Evolutionary conservation across 176 grass and related monocot species (phyloP).

Genomic region (Aegilops tauschii): DNA sequence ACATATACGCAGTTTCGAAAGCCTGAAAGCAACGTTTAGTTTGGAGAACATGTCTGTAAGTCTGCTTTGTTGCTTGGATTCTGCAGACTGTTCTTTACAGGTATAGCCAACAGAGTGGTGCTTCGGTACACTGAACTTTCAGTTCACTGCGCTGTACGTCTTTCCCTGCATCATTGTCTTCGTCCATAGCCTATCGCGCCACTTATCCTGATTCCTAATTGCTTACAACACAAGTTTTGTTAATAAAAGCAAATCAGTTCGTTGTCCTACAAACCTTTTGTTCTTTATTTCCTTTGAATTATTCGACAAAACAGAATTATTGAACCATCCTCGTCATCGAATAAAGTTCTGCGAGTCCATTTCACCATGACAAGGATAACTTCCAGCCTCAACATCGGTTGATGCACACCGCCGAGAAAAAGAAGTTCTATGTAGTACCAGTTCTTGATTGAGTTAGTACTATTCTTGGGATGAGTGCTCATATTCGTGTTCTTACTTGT

Average conservation of each 20-base stretch:
- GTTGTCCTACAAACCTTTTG: not conserved
- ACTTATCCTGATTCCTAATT: not conserved
- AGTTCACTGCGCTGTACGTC: not conserved
- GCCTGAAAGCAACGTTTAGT: not conserved
- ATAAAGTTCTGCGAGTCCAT: no score
- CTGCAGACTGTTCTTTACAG: not conserved
- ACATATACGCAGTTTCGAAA: not conserved
- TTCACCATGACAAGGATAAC: no score
- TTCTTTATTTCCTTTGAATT: not conserved
- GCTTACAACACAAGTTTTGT: no score
- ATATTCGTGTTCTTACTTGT: no score
- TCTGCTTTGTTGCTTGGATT: not conserved
- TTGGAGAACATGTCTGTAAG: not conserved
- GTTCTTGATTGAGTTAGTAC: no score
- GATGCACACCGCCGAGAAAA: no score
- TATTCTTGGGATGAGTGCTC: no score
- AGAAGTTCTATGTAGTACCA: not conserved
- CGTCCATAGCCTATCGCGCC: not conserved
- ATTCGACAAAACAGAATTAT: not conserved
- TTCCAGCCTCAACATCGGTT: no score
- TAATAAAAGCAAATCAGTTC: not conserved
- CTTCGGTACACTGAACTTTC: not conserved
- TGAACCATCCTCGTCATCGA: no score
- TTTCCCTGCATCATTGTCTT: not conserved
- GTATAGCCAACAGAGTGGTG: no score